Evolutionary conservation across 768 basidiomycete species (phyloP).

Genomic region (Suillus subalutaceus): DNA sequence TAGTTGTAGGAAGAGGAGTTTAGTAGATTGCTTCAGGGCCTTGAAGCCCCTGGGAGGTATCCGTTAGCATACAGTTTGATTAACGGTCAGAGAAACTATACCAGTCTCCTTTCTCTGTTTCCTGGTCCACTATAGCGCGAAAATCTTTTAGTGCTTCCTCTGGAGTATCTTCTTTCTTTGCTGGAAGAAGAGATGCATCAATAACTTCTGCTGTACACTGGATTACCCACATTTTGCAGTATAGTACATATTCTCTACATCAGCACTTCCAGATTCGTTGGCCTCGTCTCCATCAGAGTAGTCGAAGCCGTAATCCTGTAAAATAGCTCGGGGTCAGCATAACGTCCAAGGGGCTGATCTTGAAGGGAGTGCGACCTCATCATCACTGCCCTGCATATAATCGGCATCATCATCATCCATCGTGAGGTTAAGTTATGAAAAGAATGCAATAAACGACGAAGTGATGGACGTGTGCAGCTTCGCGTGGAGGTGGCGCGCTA

Average conservation of each 20-base stretch:
- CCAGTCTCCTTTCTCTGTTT: slow-evolving; percentile 95
- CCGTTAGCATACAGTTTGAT: slow-evolving; percentile 1
- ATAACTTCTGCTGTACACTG: background rate
- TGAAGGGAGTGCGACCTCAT: slow-evolving; percentile 57
- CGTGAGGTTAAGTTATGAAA: slow-evolving; percentile 11
- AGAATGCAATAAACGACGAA: background rate
- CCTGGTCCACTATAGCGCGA: slow-evolving; percentile 83
- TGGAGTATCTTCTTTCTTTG: slow-evolving; percentile 92
- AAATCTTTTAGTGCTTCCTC: slow-evolving; percentile 93
- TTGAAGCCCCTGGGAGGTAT: slow-evolving; percentile 86
- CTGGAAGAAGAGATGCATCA: slow-evolving; percentile 41
- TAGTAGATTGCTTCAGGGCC: slow-evolving; percentile 96
- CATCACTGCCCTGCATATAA: slow-evolving; percentile 89
- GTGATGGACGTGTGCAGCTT: background rate
- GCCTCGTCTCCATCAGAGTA: slow-evolving; percentile 92
- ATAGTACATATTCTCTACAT: slow-evolving; percentile 98
- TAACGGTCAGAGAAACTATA: slow-evolving; percentile 35
- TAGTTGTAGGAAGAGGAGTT: slow-evolving; percentile 82
- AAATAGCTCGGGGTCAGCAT: background rate
- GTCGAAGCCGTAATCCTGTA: slow-evolving; percentile 92
- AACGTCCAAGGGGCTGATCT: slow-evolving; percentile 2
- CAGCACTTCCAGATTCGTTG: slow-evolving; percentile 77
- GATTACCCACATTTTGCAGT: slow-evolving; percentile 83
- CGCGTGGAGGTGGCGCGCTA: background rate
- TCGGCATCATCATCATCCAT: slow-evolving; percentile 97